These are phyloP conservation scores for Fusarium graminum DNA, from an alignment of 2,329 filamentous ascomycete species.

Conservation along the genomic window DNA sequence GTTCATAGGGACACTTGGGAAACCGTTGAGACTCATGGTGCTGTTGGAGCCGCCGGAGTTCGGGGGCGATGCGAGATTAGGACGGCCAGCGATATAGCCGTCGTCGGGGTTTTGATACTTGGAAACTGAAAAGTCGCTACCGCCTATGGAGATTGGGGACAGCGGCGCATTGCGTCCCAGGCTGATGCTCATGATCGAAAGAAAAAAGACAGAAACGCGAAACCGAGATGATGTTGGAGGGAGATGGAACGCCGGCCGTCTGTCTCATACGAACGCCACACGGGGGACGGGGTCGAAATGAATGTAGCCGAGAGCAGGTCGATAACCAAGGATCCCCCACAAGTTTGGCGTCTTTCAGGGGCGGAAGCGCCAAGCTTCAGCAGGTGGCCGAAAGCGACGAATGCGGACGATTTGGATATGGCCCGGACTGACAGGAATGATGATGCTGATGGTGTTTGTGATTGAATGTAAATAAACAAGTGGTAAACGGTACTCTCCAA, in stretches of 20 bases:
- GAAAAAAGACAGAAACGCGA: conserved; percentile 36
- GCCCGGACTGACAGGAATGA: conserved; percentile 25
- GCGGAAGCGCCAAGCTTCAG: conserved; percentile 45
- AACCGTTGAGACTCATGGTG: conserved; percentile 71
- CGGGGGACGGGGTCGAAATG: conserved; percentile 47
- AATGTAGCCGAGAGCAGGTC: conserved; percentile 33
- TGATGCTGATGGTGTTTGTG: conserved; percentile 12
- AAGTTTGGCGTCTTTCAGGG: conserved; percentile 47
- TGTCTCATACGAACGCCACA: conserved; percentile 50
- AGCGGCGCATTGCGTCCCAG: conserved; percentile 78
- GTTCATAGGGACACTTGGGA: conserved; percentile 56
- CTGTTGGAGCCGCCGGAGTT: conserved; percentile 73
- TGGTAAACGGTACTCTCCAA: neutral
- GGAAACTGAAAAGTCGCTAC: conserved; percentile 83
- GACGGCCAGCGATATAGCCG: conserved; percentile 66
- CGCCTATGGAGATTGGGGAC: conserved; percentile 85
- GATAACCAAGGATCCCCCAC: conserved; percentile 47
- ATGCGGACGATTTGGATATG: conserved; percentile 27
- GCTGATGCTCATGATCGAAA: conserved; percentile 68
- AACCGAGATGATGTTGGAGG: conserved; percentile 45
- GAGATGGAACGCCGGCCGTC: conserved; percentile 46
- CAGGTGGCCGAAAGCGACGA: conserved; percentile 40
- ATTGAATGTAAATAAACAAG: conserved; percentile 5
- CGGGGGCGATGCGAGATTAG: conserved; percentile 76
- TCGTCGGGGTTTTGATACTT: conserved; percentile 72